Evolutionary conservation across 805 yeast species (phyloP).

Genomic region (Pichia paraexigua): DNA sequence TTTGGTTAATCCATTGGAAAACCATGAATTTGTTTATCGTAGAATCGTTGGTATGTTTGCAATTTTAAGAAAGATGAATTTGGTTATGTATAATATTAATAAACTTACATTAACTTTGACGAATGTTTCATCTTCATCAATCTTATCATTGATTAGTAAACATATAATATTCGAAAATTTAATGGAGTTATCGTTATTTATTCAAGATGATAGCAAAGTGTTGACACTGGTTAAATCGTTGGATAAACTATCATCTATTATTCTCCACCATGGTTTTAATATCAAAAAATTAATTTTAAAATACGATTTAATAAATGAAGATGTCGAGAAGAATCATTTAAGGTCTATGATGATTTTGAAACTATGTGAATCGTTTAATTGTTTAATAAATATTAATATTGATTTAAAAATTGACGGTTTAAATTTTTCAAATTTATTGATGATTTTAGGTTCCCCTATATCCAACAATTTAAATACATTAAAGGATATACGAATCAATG

Average conservation of each 20-base stretch:
- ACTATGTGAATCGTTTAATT: slow-evolving; percentile 21
- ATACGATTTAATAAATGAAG: slow-evolving; percentile 19
- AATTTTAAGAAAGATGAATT: slow-evolving; percentile 25
- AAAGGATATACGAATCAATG: slow-evolving; percentile 21
- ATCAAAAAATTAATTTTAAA: slow-evolving; percentile 20
- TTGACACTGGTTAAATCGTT: slow-evolving; percentile 23
- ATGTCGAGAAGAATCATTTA: slow-evolving; percentile 26
- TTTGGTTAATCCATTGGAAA: slow-evolving; percentile 15
- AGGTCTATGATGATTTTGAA: slow-evolving; percentile 27
- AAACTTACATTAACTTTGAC: slow-evolving; percentile 24
- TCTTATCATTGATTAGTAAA: slow-evolving; percentile 21
- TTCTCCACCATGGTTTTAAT: slow-evolving; percentile 19
- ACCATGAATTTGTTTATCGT: slow-evolving; percentile 24
- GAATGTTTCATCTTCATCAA: slow-evolving; percentile 26
- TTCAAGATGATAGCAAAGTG: slow-evolving; percentile 26
- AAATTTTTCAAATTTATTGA: slow-evolving; percentile 25
- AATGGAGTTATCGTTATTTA: slow-evolving; percentile 19
- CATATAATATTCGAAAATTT: slow-evolving; percentile 27
- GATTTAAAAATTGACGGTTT: slow-evolving; percentile 23
- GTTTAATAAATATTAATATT: slow-evolving; percentile 16
- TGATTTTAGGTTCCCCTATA: slow-evolving; percentile 27
- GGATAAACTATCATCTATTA: slow-evolving; percentile 20
- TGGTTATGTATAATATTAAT: slow-evolving; percentile 20
- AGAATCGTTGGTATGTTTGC: slow-evolving; percentile 29
- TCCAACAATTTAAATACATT: slow-evolving; percentile 20